These are phyloP conservation scores for Colletotrichum chlorophyti DNA, from an alignment of 2,329 filamentous ascomycete genomes.

Conservation along the genomic window DNA sequence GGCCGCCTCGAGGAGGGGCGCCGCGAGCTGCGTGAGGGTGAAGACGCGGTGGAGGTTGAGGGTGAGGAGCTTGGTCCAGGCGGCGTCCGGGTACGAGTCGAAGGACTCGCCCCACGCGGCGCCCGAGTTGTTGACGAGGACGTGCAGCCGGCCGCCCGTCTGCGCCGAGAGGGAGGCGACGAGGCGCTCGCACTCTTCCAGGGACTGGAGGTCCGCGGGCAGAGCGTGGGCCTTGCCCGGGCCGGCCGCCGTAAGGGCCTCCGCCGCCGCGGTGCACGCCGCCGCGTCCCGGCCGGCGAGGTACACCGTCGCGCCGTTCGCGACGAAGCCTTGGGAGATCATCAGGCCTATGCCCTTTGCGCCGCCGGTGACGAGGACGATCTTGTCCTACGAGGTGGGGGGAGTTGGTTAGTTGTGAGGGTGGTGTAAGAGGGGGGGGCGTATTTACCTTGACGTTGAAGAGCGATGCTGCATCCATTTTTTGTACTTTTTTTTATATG, in stretches of 20 bases:
- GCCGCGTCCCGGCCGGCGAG: conserved; percentile 68
- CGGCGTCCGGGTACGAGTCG: conserved; percentile 63
- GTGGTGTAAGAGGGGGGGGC: background rate
- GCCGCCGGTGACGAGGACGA: conserved; percentile 64
- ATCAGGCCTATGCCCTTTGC: conserved; percentile 71
- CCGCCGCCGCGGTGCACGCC: conserved; percentile 61
- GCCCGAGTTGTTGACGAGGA: conserved; percentile 72
- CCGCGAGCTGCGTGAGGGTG: conserved; percentile 67
- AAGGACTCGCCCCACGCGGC: conserved; percentile 69
- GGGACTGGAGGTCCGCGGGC: conserved; percentile 69
- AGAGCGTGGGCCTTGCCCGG: conserved; percentile 62
- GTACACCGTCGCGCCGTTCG: conserved; percentile 70
- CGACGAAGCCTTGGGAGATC: conserved; percentile 71
- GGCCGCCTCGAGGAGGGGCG: conserved; percentile 58
- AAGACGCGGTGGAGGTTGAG: conserved; percentile 75
- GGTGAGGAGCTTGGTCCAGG: conserved; percentile 66
- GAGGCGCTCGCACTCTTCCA: conserved; percentile 60
- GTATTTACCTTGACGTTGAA: conserved; percentile 64
- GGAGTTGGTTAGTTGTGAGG: conserved; percentile 2
- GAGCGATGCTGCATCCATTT: conserved; percentile 61
- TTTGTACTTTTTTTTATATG: conserved; percentile 4
- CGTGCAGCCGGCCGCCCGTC: conserved; percentile 59
- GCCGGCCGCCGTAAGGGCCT: conserved; percentile 61
- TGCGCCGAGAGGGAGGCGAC: conserved; percentile 56
- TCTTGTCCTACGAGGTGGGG: conserved; percentile 52